These are phyloP conservation scores for Epicoccum nigrum DNA, from an alignment of 2,329 filamentous ascomycete genomes.

Conservation along the genomic window DNA sequence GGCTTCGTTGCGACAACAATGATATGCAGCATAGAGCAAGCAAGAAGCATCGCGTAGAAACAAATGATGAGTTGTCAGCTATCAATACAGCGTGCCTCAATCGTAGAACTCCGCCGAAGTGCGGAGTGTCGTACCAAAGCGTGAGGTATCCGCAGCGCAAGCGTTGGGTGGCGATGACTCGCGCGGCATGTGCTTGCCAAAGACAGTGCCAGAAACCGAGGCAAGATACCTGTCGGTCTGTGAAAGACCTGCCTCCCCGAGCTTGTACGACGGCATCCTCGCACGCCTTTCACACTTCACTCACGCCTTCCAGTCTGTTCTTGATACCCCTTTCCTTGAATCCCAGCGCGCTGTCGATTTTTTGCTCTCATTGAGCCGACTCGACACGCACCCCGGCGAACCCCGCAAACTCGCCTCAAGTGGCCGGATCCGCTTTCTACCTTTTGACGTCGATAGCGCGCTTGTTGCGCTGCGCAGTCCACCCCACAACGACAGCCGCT, in stretches of 20 bases:
- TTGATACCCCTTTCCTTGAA: constrained; percentile 9
- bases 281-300: constrained; percentile 4
- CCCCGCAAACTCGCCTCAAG: constrained; percentile 32
- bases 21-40: background rate
- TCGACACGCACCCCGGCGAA: constrained; percentile 22
- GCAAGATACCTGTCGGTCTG: constrained; percentile 26
- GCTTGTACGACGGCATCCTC: constrained; percentile 12
- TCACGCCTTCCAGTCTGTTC: constrained; percentile 2
- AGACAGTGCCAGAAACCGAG: constrained; percentile 32
- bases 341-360: background rate
- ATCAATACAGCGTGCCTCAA: constrained; percentile 1
- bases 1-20: too few relatives aligned
- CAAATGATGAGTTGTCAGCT: background rate
- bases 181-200: constrained; percentile 31
- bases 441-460: constrained; percentile 15
- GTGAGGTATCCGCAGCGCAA: constrained; percentile 5
- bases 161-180: constrained; percentile 23
- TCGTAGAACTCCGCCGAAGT: constrained; percentile 5
- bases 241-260: constrained; percentile 30
- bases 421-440: constrained; percentile 19
- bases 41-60: too few relatives aligned
- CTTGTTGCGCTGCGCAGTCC: constrained; percentile 21
- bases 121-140: constrained; percentile 7
- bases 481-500: constrained; percentile 15
- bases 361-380: background rate